Evolutionary conservation across 106 monocot species (phyloP).

Genomic region (Agapanthus africanus): DNA sequence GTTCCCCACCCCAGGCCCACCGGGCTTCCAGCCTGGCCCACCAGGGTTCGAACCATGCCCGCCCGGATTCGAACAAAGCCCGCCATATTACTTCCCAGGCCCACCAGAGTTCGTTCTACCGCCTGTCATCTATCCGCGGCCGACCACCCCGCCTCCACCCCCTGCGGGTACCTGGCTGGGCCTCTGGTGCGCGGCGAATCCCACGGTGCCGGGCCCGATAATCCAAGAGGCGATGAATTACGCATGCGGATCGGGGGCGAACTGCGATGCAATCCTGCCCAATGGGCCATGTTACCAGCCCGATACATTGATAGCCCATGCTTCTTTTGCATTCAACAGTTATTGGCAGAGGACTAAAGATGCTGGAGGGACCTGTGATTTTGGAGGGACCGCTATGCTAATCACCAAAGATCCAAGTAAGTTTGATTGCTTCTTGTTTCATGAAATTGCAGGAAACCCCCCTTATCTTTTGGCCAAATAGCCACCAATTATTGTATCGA

Average conservation of each 20-base stretch:
- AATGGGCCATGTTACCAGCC: slow-evolving; percentile 53
- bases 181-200: slow-evolving; percentile 74
- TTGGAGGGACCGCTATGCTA: slow-evolving; percentile 61
- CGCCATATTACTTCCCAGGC: slow-evolving; percentile 16
- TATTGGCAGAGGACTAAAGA: slow-evolving; percentile 58
- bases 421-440: neutral
- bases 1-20: slow-evolving; percentile 5
- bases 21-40: slow-evolving; percentile 1
- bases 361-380: slow-evolving; percentile 60
- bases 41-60: slow-evolving; percentile 15
- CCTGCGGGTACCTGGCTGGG: neutral
- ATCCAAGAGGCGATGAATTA: slow-evolving; percentile 75
- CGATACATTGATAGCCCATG: slow-evolving; percentile 50
- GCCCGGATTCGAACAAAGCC: slow-evolving; percentile 11
- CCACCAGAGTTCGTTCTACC: slow-evolving; percentile 45
- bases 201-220: slow-evolving; percentile 63
- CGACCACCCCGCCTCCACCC: slow-evolving; percentile 32
- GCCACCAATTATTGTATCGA: neutral
- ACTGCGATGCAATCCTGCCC: slow-evolving; percentile 53
- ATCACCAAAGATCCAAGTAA: slow-evolving; percentile 62
- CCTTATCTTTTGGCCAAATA: neutral
- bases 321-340: slow-evolving; percentile 76
- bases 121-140: slow-evolving; percentile 47
- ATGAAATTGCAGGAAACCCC: too few relatives aligned
- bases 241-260: slow-evolving; percentile 64